A percentile compares a stretch with the other conserved stretches of the same genome.
Evolutionary conservation across 139 green algal species (phyloP).

Genomic region (Coelastrella sp.): DNA sequence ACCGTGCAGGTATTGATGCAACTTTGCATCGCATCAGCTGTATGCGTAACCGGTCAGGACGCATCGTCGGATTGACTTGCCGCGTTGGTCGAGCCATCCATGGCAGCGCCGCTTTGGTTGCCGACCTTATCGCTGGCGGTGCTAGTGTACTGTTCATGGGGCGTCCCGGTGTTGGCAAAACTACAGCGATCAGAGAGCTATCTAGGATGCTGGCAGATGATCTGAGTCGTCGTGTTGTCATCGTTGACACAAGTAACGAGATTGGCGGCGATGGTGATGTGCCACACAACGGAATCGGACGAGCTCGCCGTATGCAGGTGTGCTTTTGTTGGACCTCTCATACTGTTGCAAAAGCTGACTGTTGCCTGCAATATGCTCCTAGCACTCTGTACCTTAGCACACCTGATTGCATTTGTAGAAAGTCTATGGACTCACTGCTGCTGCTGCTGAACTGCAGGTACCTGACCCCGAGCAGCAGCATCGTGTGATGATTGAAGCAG

Average conservation of each 20-base stretch:
- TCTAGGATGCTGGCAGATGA: slow-evolving; percentile 86
- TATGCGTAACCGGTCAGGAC: slow-evolving; percentile 88
- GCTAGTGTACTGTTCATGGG: slow-evolving; percentile 48
- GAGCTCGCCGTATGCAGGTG: slow-evolving; percentile 93
- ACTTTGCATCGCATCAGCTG: slow-evolving; percentile 94
- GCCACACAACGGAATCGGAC: slow-evolving; percentile 94
- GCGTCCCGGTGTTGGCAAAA: slow-evolving; percentile 95
- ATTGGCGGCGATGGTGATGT: slow-evolving; percentile 95
- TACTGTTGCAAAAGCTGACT: not conserved
- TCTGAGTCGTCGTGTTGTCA: slow-evolving; percentile 81
- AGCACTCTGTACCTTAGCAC: not conserved
- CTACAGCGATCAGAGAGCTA: slow-evolving; percentile 84
- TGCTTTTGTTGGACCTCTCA: not conserved
- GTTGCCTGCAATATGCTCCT: not conserved
- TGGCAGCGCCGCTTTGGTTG: slow-evolving; percentile 57
- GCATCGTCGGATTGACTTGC: slow-evolving; percentile 96
- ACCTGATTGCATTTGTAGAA: too few relatives aligned
- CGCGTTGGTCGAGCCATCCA: slow-evolving; percentile 93
- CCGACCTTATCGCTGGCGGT: slow-evolving; percentile 36
- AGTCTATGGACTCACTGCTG: not conserved
- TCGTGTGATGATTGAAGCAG: slow-evolving; percentile 92
- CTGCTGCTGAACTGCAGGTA: slow-evolving; percentile 47
- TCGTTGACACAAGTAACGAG: slow-evolving; percentile 94
- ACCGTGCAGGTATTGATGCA: slow-evolving; percentile 92
- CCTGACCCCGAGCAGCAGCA: slow-evolving; percentile 81